Base-by-base conservation (phyloP, 2,329 filamentous ascomycete genomes). In the Lizonia empirigonia region DNA sequence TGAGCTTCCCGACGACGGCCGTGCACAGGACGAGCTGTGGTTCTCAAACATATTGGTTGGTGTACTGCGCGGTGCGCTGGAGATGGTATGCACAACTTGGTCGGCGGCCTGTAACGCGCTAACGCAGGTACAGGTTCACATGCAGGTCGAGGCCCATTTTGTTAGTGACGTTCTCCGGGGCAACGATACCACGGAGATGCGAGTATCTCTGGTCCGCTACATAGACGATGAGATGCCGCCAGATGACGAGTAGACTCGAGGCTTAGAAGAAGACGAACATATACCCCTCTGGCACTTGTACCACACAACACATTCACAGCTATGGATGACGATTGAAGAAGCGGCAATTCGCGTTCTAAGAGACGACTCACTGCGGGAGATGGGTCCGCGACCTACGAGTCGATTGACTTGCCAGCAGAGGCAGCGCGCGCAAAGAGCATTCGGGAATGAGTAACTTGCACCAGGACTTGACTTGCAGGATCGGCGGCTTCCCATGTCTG, bases 1-100 rank as follows among this genome's bases (percentile, higher is more conserved):
- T 39, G 94, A 99, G 75, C 78, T 99, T 34, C 94, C 94, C 1
- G 94, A 99, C 70, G 94, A 99, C 74, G 94, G 92, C 42, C 84
- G 91, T 58, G 91, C 94, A 3, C 94, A 99, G 74, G 92, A 97
- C 68, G 93, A 97, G 77, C 79, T 99, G 30, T 99, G 94, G 94
- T 99, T 95, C 74, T 97, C 91, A 5, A 99, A 97, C 75, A 95
- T 99, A 50, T 82, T 97, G 34, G 97, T 94, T 65, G 94, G 94
- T 34, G 90, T 99, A 34, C 78, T 99, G 55, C 82, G 94, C 62
- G 94, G 94, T 12, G 88, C 93, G 1, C 75, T 99, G 52, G 94
- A 99, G 75, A 99, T 99, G 94, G 93, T 97, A 68, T 61, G 59
- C 13, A 24, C 5, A 15, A 22, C 5, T 20, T 19, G 15, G 9